Base-by-base conservation (phyloP, 1,284 basidiomycete genomes). In the Vanrija sp. region DNA sequence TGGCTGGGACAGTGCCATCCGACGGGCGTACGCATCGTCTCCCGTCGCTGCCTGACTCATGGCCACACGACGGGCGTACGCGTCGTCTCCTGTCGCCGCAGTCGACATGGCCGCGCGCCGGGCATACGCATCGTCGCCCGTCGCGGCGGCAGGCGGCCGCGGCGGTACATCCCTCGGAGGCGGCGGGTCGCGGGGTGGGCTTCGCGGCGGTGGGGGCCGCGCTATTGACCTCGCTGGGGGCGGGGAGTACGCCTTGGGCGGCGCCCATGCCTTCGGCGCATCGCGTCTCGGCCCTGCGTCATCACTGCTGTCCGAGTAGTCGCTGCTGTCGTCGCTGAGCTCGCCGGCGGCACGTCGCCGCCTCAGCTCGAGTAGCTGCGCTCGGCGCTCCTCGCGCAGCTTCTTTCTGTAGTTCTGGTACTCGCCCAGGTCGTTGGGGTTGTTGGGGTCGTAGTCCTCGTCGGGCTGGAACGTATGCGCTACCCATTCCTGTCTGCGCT, bases 381-480 rank as follows among this genome's bases (percentile, higher is more conserved):
- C 60, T 15, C 62, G 47, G 8, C 60, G 55, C 53, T 75, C 71
- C 50, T 69, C 69, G 7, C 67, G 59, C 24, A 68, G 31, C 35
- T 62, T 54, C 48, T 66, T 66, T 27, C 75, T 54, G 56, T 73
- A 76, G 22, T 62, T 54, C 54, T 72, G 72, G 53, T 73, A 76
- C 59, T 73, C 72, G 42, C 69, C 71, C 7, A 76, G 63, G 41
- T 76, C 75, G 52, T 76, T 76, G 1, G 75, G 75, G 39, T 67
- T 54, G 49, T 72, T 66, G 5, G 75, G 75, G 46, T 76, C 72
- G 52, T 76, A 76, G 44, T 63, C 61, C 51, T 76, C 75, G 16
- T 72, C 69, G 1, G 75, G 75, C 25, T 72, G 57, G 52, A 76
- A 76, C 1, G 61, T 60, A 22, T 72, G 66, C 19, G 67, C 51